These are phyloP conservation scores for Diaporthe vexans DNA, from an alignment of 2,329 filamentous ascomycete species.

Conservation along the genomic window DNA sequence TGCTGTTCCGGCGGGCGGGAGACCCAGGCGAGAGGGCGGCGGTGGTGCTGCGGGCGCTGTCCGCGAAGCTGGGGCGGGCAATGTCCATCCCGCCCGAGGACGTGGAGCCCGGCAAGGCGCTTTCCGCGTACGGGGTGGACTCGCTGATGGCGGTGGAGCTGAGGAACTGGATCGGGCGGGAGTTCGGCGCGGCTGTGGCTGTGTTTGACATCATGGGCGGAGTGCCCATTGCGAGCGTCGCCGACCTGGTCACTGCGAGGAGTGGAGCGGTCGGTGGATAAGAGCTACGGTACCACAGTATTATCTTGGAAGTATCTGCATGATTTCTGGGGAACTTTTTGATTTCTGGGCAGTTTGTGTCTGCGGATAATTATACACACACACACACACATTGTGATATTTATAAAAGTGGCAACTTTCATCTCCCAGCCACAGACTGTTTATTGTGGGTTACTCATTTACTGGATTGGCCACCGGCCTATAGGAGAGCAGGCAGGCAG, in stretches of 20 bases:
- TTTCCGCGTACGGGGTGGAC: slow-evolving; percentile 55
- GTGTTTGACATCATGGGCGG: slow-evolving; percentile 55
- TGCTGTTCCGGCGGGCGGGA: slow-evolving; percentile 38
- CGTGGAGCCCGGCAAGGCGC: slow-evolving; percentile 48
- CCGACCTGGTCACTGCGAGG: slow-evolving; percentile 27
- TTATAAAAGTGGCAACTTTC: slow-evolving; percentile 22
- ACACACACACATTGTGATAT: not conserved
- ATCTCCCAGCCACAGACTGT: slow-evolving; percentile 6
- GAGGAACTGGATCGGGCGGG: slow-evolving; percentile 56
- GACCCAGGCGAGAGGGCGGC: slow-evolving; percentile 25
- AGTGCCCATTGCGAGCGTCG: slow-evolving; percentile 24
- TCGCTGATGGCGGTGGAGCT: slow-evolving; percentile 61
- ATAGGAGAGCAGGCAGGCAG: not conserved
- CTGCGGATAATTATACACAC: not conserved
- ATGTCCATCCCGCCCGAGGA: slow-evolving; percentile 50
- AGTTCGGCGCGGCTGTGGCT: slow-evolving; percentile 51
- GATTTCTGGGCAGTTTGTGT: not conserved
- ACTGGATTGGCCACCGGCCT: not conserved
- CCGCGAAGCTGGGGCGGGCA: slow-evolving; percentile 50
- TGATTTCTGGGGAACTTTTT: not conserved
- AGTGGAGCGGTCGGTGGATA: slow-evolving; percentile 26
- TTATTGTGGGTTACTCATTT: not conserved
- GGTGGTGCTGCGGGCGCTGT: slow-evolving; percentile 46
- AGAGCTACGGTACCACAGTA: not conserved
- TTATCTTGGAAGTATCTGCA: slow-evolving; percentile 11